Conservation (phyloP, 768 basidiomycete species). For the Stropharia rugosoannulata region DNA sequence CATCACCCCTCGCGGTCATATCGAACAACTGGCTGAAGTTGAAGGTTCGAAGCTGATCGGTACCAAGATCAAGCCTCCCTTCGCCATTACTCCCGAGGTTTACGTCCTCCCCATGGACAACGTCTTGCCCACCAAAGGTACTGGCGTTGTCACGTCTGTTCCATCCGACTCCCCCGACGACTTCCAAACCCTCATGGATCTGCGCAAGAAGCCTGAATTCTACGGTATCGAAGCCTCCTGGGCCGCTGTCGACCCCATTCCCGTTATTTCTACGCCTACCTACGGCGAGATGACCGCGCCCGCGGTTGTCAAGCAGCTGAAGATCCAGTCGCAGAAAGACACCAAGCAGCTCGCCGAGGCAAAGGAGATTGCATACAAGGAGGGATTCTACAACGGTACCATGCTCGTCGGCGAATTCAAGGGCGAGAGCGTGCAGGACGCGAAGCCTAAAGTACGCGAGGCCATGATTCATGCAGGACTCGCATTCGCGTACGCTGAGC, state of each 20-base stretch:
- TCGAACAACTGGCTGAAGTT: constrained; percentile 74
- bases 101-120: constrained; percentile 99
- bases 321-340: constrained; percentile 96
- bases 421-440: constrained; percentile 85
- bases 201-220: constrained; percentile 94
- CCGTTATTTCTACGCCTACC: constrained; percentile 86
- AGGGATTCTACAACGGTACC: constrained; percentile 93
- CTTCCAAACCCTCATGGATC: constrained; percentile 83
- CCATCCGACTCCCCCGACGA: constrained; percentile 99
- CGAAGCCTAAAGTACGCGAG: constrained; percentile 86
- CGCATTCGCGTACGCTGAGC: constrained; percentile 93
- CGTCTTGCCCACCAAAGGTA: constrained; percentile 97
- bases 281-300: constrained; percentile 92
- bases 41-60: constrained; percentile 82
- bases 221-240: constrained; percentile 93
- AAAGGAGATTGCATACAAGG: constrained; percentile 97
- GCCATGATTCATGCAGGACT: constrained; percentile 75
- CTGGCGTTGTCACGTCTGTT: constrained; percentile 96
- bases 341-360: constrained; percentile 91
- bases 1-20: constrained; percentile 67
- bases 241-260: constrained; percentile 81
- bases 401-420: constrained; percentile 93
- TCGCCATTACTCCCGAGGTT: constrained; percentile 78
- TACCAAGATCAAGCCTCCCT: constrained; percentile 87
- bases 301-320: constrained; percentile 79